Base-by-base conservation (phyloP, 179 eudicot genomes). In the Heliamphora pulchella region DNA sequence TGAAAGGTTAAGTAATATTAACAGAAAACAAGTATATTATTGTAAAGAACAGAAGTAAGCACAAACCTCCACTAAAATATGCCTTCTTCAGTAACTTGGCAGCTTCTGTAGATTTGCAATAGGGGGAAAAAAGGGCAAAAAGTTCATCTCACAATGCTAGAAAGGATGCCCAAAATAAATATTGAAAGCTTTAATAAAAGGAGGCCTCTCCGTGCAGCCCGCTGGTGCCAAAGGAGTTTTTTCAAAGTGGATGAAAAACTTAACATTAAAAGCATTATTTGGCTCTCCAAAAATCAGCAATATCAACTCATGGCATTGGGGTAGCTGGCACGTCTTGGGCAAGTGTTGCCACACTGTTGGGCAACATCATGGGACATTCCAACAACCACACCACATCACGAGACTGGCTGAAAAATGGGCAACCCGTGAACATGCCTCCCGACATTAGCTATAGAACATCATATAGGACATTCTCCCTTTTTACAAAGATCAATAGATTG, bases 61-160 rank as follows among this genome's bases (percentile, higher is more conserved):
- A 86, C 91, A 81, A 80, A 94, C 98, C 98, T 85, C 98, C 98
- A 80, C 97, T 88, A 71, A 94, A 94, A 81, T 94, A 94, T 73
- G 96, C 84, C 84, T 93, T 94, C 93, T 85, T 91, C 87, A 94
- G 84, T 86, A 93, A 85, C 86, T 86, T 91, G 57, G 94, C 91
- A 81, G 97, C 91, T 76, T 90, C 98, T 94, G 91, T 76, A 64
- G 43, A 80, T 58, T 59, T 62, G 43, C 76, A 69, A 62, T 46
- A 9, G 5, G 8, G 9, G n/a, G 67, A 62, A 57, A 76, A 4
- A 47, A 63, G 44, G 55, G 11, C 55, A 17, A 10, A 13, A 44
- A 51, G 46, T 64, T 13, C 3, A 63, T 31, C 14, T 44, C 50
- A 44, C 74, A 63, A 46, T 11, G n/a, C 6, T 50, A 15, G 54